Base-by-base conservation (phyloP, 176 grass and related monocot species). In the Dactylis glomerata region DNA sequence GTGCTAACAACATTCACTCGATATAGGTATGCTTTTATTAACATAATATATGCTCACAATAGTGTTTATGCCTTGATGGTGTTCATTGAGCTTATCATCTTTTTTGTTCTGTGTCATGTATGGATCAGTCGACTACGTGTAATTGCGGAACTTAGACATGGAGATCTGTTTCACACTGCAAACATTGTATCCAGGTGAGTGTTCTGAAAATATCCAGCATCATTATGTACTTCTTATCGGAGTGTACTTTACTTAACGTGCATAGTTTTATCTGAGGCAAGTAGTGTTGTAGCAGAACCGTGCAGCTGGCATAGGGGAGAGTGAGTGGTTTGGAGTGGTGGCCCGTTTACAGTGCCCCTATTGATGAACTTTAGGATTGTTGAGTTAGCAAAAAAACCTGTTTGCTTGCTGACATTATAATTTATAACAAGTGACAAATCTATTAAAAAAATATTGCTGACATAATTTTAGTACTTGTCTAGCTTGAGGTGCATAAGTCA, bases 121-220 rank as follows among this genome's bases (percentile, higher is more conserved):
- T 79, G 32, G 78, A 81, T 62, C 80, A 99, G 97, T 85, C 93
- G 93, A 38, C 68, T 99, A 55, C 93, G 92, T 71, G 92, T 94
- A 72, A 94, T 96, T 62, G 97, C 97, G 31, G 97, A 99, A 84
- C 88, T 99, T 75, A 99, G 91, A 86, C 97, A 99, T 88, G 97
- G 93, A 77, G 93, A 99, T 90, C 86, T 99, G 31, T 99, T 99
- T 84, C 97, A 99, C 45, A 89, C 93, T 47, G 97, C 97, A 77
- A 99, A 99, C 81, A 99, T 99, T 74, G 97, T 99, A 87, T 99
- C 97, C 12, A 99, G 97, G 97, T 99, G 78, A 88, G 84, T 87
- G 16, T 77, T 80, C 12, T 30, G 23, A 37, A 84, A 88, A 34
- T 34, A 54, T 32, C 12, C 23, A 30, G 13, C 12, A 72, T 72